A percentile compares a stretch with the other conserved stretches of the same genome.
Conservation (phyloP, 1,284 basidiomycete species). For the Moniliella sp. region DNA sequence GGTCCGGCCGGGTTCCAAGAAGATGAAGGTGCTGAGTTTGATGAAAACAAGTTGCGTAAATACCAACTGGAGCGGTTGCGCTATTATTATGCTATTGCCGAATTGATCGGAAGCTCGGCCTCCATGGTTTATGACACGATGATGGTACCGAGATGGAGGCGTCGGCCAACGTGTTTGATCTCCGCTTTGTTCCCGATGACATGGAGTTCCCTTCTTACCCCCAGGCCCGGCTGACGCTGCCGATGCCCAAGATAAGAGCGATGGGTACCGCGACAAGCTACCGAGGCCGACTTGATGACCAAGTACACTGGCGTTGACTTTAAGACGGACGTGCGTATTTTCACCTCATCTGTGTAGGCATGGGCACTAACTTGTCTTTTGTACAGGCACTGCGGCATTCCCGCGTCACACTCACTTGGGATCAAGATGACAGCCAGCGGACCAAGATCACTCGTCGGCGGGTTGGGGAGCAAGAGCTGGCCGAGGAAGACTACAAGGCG, state of each 20-base stretch:
- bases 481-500: slow-evolving; percentile 28
- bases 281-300: slow-evolving; percentile 36
- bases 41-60: slow-evolving; percentile 66
- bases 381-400: slow-evolving; percentile 95
- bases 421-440: slow-evolving; percentile 83
- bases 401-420: slow-evolving; percentile 93
- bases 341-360: slow-evolving; percentile 31
- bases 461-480: slow-evolving; percentile 12
- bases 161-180: slow-evolving; percentile 83
- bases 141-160: slow-evolving; percentile 89
- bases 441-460: slow-evolving; percentile 42
- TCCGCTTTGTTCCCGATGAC: slow-evolving; percentile 46
- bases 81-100: slow-evolving; percentile 88
- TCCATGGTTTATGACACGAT: slow-evolving; percentile 63
- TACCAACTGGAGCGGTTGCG: slow-evolving; percentile 84
- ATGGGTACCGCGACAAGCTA: slow-evolving; percentile 43
- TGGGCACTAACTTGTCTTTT: neutral
- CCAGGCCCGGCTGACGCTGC: slow-evolving; percentile 3
- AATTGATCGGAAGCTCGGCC: slow-evolving; percentile 59
- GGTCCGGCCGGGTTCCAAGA: no score
- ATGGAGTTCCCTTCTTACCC: slow-evolving; percentile 48
- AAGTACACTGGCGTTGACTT: slow-evolving; percentile 67
- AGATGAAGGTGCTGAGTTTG: slow-evolving; percentile 35
- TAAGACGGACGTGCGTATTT: slow-evolving; percentile 78
- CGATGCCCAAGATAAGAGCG: slow-evolving; percentile 53